These are phyloP conservation scores for Leccinum subtestaceum DNA, from an alignment of 768 basidiomycete genomes.

Conservation along the genomic window DNA sequence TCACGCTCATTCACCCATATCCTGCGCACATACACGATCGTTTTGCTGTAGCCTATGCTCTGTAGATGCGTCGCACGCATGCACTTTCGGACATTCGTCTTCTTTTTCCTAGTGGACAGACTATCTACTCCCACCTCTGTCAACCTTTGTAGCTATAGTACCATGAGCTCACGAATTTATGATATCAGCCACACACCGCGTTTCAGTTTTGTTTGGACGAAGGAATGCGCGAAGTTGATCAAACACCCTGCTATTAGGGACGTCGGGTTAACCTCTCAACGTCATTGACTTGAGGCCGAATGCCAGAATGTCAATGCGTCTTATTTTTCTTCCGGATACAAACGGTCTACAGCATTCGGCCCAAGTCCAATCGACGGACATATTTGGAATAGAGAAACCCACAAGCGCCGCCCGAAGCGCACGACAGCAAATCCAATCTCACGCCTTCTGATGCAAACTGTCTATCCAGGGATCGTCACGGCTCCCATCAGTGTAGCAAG, in stretches of 20 bases:
- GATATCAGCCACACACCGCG: neutral
- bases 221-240: neutral
- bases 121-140: neutral
- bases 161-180: neutral
- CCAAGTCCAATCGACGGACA: neutral
- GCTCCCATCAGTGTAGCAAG: neutral
- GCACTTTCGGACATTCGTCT: neutral
- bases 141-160: slow-evolving; percentile 14
- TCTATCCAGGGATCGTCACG: neutral
- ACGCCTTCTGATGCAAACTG: neutral
- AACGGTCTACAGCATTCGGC: neutral
- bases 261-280: neutral
- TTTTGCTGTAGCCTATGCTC: slow-evolving; percentile 18
- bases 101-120: neutral
- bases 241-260: neutral
- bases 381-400: neutral
- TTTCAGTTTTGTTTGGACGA: neutral
- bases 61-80: neutral
- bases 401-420: neutral
- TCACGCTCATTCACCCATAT: slow-evolving; percentile 4
- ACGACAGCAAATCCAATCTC: neutral
- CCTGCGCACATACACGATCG: neutral
- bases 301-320: neutral
- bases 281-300: too few species aligned
- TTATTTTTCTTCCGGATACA: neutral